Evolutionary conservation across 2,329 filamentous ascomycete species (phyloP).

Genomic region (Ceratocystis colombiana): DNA sequence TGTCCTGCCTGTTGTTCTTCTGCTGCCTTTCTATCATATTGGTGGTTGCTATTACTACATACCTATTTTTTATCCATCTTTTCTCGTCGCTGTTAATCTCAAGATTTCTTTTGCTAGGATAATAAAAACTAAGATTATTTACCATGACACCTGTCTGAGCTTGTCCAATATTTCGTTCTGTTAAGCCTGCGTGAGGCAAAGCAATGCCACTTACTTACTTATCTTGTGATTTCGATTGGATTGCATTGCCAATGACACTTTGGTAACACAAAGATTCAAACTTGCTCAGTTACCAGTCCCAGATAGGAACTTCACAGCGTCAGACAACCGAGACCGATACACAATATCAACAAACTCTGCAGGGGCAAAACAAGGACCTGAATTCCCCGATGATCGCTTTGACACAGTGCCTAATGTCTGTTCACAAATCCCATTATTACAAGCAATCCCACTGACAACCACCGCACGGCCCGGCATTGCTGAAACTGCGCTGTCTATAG

Average conservation of each 20-base stretch:
- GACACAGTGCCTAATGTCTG: background rate
- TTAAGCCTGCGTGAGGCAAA: background rate
- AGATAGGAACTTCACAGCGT: background rate
- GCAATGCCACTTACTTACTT: too few species aligned
- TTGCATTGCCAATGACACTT: background rate
- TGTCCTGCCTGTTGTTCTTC: background rate
- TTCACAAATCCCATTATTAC: background rate
- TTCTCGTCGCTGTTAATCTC: background rate
- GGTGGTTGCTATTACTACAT: constrained; percentile 3
- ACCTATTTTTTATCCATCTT: background rate
- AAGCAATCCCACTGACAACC: background rate
- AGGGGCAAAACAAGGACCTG: background rate
- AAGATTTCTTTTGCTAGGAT: background rate
- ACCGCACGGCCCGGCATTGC: constrained; percentile 16
- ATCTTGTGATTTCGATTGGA: background rate
- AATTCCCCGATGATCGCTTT: constrained; percentile 1
- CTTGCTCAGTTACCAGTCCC: background rate
- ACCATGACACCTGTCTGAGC: constrained; percentile 1
- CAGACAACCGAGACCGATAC: background rate
- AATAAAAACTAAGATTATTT: background rate
- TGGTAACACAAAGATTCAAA: constrained; percentile 15
- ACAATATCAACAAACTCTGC: background rate
- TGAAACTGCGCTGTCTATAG: constrained; percentile 10
- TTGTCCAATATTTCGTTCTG: background rate
- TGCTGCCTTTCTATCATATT: constrained; percentile 10